Conservation (phyloP, 1,284 basidiomycete species). For the Puccinia polysora region DNA sequence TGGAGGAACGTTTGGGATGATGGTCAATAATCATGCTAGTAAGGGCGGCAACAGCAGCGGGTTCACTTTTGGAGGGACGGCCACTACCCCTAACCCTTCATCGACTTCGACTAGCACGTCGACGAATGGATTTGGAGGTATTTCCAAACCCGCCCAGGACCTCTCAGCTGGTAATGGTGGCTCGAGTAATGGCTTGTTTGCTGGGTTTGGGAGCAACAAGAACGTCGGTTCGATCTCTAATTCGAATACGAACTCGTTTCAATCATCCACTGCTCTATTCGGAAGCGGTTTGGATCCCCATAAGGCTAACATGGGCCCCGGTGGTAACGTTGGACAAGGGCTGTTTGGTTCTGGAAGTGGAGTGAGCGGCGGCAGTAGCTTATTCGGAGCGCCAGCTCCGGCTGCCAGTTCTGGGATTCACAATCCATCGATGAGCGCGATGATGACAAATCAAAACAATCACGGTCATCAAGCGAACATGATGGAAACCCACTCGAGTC, state of each 20-base stretch:
- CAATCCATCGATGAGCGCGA: not conserved
- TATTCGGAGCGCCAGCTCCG: not conserved
- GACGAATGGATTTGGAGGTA: not conserved
- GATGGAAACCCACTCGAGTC: not conserved
- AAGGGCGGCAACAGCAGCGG: not conserved
- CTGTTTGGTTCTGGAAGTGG: not conserved
- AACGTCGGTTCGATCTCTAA: no score
- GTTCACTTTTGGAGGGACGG: not conserved
- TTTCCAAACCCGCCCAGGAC: no score
- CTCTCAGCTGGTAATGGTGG: no score
- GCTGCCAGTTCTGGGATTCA: not conserved
- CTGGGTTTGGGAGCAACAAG: not conserved
- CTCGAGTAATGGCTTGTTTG: not conserved
- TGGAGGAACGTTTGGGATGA: constrained; percentile 8
- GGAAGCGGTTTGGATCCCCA: no score
- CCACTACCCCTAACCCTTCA: not conserved
- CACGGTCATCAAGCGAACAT: not conserved
- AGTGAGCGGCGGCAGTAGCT: not conserved
- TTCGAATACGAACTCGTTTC: no score
- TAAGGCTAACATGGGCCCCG: no score
- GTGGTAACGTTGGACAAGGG: no score
- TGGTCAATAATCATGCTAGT: not conserved
- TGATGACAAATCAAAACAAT: not conserved
- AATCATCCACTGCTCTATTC: no score
- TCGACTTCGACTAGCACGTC: not conserved